These are phyloP conservation scores for Micractinium conductrix DNA, from an alignment of 139 green algal genomes.

Conservation along the genomic window DNA sequence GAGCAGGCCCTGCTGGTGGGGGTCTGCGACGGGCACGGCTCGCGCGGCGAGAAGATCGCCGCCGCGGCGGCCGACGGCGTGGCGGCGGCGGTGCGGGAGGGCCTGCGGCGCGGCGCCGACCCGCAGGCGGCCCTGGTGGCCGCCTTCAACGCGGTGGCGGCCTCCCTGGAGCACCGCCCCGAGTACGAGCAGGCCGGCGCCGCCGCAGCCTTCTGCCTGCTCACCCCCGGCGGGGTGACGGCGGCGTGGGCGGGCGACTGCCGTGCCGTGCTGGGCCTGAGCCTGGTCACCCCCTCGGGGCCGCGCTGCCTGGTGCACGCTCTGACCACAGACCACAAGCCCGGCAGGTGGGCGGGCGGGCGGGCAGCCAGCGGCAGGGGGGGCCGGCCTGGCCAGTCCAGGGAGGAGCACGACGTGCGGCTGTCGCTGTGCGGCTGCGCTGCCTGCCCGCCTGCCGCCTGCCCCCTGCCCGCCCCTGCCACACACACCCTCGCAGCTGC, in stretches of 20 bases:
- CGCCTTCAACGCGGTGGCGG: neutral
- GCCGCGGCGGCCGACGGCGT: neutral
- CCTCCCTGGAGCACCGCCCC: neutral
- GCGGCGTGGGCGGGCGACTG: constrained; percentile 66
- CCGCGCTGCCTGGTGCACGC: constrained; percentile 21
- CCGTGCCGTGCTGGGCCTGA: constrained; percentile 54
- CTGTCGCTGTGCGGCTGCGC: neutral
- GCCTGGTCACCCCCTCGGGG: neutral
- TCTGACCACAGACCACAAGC: constrained; percentile 68
- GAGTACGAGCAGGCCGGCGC: neutral
- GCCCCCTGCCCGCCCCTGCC: neutral
- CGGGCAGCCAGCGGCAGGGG: neutral
- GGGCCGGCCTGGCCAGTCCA: neutral
- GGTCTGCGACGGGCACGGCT: constrained; percentile 13
- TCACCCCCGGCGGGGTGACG: constrained; percentile 32
- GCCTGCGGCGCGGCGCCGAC: no score
- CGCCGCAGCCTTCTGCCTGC: neutral
- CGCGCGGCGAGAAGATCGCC: neutral
- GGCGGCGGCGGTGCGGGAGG: neutral
- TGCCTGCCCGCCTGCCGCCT: neutral
- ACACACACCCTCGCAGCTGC: neutral
- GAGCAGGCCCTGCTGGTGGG: neutral
- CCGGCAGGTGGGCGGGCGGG: no score
- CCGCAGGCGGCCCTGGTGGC: constrained; percentile 5
- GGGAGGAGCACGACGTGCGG: no score